These are phyloP conservation scores for Jamesozyma rosinii DNA, from an alignment of 805 yeast genomes.

Conservation along the genomic window DNA sequence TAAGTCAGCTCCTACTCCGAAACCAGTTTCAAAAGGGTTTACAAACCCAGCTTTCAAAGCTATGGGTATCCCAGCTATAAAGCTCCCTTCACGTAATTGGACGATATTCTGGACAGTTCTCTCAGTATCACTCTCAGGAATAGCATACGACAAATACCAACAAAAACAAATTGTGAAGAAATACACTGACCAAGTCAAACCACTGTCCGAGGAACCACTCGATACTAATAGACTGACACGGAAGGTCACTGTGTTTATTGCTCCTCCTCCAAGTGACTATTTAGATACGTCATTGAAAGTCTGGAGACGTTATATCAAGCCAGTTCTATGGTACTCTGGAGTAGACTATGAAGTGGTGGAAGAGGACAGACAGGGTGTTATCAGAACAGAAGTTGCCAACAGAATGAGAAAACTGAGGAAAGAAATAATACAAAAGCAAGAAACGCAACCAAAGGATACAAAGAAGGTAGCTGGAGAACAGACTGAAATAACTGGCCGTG, in stretches of 20 bases:
- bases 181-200: slow-evolving; percentile 55
- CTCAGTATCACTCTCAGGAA: slow-evolving; percentile 61
- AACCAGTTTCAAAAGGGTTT: background rate
- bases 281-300: slow-evolving; percentile 63
- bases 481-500: slow-evolving; percentile 17
- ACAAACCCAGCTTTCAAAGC: slow-evolving; percentile 48
- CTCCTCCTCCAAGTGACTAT: slow-evolving; percentile 96
- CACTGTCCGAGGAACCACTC: slow-evolving; percentile 41
- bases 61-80: slow-evolving; percentile 72
- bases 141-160: slow-evolving; percentile 66
- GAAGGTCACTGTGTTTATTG: slow-evolving; percentile 70
- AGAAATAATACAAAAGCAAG: slow-evolving; percentile 23
- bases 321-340: slow-evolving; percentile 74
- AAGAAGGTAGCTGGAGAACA: slow-evolving; percentile 2
- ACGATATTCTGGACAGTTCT: slow-evolving; percentile 72
- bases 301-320: slow-evolving; percentile 75
- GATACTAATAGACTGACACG: slow-evolving; percentile 51
- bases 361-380: slow-evolving; percentile 82
- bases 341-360: slow-evolving; percentile 71
- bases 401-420: slow-evolving; percentile 64
- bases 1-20: background rate
- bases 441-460: slow-evolving; percentile 13
- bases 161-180: slow-evolving; percentile 55
- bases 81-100: slow-evolving; percentile 90
- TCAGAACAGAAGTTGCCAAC: slow-evolving; percentile 72